A percentile compares a stretch with the other conserved stretches of the same genome.
Evolutionary conservation across 2,329 filamentous ascomycete genomes (phyloP).

Genomic region (Fusarium sp.): DNA sequence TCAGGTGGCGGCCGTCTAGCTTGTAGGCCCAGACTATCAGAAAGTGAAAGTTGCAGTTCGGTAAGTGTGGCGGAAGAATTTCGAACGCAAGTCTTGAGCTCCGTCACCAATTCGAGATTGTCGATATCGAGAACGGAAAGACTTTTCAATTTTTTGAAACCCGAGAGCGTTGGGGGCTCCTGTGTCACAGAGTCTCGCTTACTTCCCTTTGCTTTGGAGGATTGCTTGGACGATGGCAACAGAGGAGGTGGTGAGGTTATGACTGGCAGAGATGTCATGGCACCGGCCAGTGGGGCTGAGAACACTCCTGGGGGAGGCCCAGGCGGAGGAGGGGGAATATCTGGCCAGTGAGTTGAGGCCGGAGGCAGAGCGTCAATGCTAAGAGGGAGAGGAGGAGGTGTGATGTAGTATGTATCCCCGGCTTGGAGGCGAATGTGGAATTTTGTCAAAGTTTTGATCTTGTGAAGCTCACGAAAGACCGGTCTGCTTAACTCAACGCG

Average conservation of each 20-base stretch:
- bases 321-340: conserved; percentile 39
- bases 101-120: conserved; percentile 63
- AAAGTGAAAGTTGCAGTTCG: conserved; percentile 68
- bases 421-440: conserved; percentile 69
- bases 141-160: conserved; percentile 64
- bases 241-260: conserved; percentile 45
- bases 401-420: conserved; percentile 65
- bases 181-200: conserved; percentile 47
- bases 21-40: conserved; percentile 58
- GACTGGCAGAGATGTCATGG: conserved; percentile 23
- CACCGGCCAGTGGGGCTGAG: conserved; percentile 25
- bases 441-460: conserved; percentile 61
- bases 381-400: conserved; percentile 59
- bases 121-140: conserved; percentile 71
- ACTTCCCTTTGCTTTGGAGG: conserved; percentile 47
- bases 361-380: conserved; percentile 42
- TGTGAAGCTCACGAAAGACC: conserved; percentile 67
- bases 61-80: conserved; percentile 65
- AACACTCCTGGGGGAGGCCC: conserved; percentile 34
- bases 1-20: conserved; percentile 52
- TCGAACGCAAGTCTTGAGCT: conserved; percentile 65
- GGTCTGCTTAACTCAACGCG: conserved; percentile 69
- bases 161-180: conserved; percentile 65
- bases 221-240: conserved; percentile 50
- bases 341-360: conserved; percentile 46